Percentiles rank a stretch among this genome's conserved stretches.
phyloP scores from a whole-genome alignment of 768 basidiomycete genomes.

The Paxillus rubicundulus region DNA sequence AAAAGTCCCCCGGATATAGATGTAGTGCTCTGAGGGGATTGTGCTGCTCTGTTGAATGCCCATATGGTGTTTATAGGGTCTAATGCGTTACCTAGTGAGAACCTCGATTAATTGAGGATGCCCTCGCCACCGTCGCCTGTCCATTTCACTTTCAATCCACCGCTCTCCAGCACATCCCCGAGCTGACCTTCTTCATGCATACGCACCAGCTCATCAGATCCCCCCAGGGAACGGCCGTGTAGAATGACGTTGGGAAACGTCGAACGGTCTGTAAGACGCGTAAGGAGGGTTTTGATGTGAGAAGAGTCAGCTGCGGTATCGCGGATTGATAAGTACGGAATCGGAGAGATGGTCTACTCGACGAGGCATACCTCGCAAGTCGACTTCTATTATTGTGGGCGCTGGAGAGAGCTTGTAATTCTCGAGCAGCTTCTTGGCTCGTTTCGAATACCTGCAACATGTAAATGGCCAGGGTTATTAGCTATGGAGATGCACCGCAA shows the following conservation, averaged over 20 bases:
- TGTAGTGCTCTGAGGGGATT: too few relatives aligned
- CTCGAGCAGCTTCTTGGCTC: conserved; percentile 48
- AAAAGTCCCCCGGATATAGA: too few relatives aligned
- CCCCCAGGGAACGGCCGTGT: conserved; percentile 61
- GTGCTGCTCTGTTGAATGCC: too few relatives aligned
- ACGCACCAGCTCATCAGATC: conserved; percentile 55
- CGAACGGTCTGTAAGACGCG: conserved; percentile 58
- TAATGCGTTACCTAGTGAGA: too few relatives aligned
- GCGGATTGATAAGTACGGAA: neutral
- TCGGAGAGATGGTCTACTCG: neutral
- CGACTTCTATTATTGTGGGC: conserved; percentile 73
- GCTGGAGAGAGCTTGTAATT: conserved; percentile 59
- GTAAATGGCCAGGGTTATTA: neutral
- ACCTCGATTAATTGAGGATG: neutral
- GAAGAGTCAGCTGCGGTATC: conserved; percentile 50
- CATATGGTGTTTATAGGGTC: too few relatives aligned
- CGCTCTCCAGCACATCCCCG: conserved; percentile 43
- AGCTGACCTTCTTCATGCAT: conserved; percentile 48
- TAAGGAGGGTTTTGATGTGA: conserved; percentile 62
- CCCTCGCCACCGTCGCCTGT: conserved; percentile 9
- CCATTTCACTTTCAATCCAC: conserved; percentile 39
- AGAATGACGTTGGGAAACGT: conserved; percentile 80
- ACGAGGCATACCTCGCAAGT: conserved; percentile 53
- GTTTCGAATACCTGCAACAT: conserved; percentile 26
- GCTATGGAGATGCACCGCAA: too few relatives aligned